phyloP scores from a whole-genome alignment of 2,329 filamentous ascomycete genomes.

The Colletotrichum gigasporum region DNA sequence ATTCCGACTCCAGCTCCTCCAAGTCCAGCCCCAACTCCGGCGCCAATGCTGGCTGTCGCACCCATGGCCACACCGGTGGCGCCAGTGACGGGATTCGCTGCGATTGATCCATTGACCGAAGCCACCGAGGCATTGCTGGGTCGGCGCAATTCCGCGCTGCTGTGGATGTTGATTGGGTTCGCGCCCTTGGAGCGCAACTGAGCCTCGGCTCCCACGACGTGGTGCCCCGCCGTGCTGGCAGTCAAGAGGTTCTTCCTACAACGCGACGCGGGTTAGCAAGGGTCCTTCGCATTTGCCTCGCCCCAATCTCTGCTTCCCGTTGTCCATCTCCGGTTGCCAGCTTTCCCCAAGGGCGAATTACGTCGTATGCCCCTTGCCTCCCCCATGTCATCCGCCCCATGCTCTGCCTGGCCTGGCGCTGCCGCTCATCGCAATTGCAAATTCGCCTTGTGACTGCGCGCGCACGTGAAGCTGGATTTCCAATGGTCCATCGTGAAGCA shows the following conservation, averaged over 20 bases:
- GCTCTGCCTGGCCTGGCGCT: not conserved
- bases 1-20: slow-evolving; percentile 31
- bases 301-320: not conserved
- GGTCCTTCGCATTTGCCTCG: not conserved
- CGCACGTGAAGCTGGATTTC: not conserved
- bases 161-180: slow-evolving; percentile 45
- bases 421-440: not conserved
- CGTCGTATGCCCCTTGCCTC: not conserved
- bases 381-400: not conserved
- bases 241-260: slow-evolving; percentile 55
- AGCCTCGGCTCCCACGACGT: slow-evolving; percentile 52
- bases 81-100: slow-evolving; percentile 11
- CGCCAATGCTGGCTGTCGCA: slow-evolving; percentile 15
- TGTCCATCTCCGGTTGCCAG: not conserved
- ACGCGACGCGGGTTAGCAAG: not conserved
- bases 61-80: slow-evolving; percentile 1
- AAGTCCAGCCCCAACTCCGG: slow-evolving; percentile 10
- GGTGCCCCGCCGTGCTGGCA: slow-evolving; percentile 46
- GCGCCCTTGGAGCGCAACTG: slow-evolving; percentile 50
- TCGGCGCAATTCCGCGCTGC: slow-evolving; percentile 48
- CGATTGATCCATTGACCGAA: slow-evolving; percentile 37
- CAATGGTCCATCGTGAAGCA: not conserved
- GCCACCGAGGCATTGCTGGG: slow-evolving; percentile 43
- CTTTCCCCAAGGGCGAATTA: not conserved
- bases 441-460: not conserved